These are phyloP conservation scores for Fusarium bulbicola DNA, from an alignment of 2,329 filamentous ascomycete genomes.

Conservation along the genomic window DNA sequence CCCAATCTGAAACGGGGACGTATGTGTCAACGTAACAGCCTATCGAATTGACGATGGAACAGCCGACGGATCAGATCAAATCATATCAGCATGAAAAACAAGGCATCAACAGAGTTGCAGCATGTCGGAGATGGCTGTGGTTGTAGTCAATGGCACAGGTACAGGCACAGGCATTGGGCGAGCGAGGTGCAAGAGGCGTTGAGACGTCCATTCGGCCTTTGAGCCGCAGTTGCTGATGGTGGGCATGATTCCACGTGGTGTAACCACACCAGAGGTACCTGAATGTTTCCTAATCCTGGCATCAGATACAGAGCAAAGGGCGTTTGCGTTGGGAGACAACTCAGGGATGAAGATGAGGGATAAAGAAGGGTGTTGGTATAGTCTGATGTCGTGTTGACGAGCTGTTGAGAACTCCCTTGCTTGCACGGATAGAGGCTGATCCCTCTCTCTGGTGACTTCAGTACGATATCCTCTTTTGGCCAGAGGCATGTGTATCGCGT, in stretches of 20 bases:
- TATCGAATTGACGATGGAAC: conserved; percentile 24
- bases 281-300: not conserved
- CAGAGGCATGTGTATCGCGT: conserved; percentile 21
- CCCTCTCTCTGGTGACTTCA: not conserved
- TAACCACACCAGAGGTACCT: conserved; percentile 32
- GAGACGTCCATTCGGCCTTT: conserved; percentile 32
- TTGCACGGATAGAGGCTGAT: conserved; percentile 11
- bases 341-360: conserved; percentile 3
- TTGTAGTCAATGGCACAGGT: conserved; percentile 11
- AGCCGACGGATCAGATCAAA: conserved; percentile 1
- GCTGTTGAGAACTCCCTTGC: conserved; percentile 1
- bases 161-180: not conserved
- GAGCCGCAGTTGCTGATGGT: conserved; percentile 29
- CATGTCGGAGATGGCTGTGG: conserved; percentile 15
- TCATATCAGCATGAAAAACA: conserved; percentile 10
- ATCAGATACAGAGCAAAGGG: conserved; percentile 16
- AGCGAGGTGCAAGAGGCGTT: conserved; percentile 11
- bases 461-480: conserved; percentile 3
- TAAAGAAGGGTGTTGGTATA: conserved; percentile 7
- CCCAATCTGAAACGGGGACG: conserved; percentile 28
- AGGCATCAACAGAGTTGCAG: conserved; percentile 10
- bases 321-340: not conserved
- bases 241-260: conserved; percentile 40
- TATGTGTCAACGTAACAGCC: conserved; percentile 34
- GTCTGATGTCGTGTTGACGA: conserved; percentile 9